phyloP scores from a whole-genome alignment of 1,284 basidiomycete species.

The Naganishia cerealis region DNA sequence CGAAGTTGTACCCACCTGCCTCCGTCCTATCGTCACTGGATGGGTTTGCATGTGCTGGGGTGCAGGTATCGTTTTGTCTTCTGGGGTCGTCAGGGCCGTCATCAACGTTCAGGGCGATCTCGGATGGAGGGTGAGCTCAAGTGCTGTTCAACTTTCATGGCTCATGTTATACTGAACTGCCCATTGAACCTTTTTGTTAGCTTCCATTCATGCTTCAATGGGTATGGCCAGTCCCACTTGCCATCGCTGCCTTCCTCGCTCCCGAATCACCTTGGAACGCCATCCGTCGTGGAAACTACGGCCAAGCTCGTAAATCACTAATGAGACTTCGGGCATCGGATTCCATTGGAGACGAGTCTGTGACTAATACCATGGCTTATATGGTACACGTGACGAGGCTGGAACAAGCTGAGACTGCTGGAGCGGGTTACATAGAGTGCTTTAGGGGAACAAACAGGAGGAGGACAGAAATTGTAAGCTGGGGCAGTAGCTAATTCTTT shows the following conservation, averaged over 20 bases:
- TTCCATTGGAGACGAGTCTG: constrained; percentile 34
- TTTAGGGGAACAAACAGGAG: constrained; percentile 53
- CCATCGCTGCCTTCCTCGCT: constrained; percentile 35
- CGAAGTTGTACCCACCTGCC: constrained; percentile 47
- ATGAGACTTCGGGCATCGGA: constrained; percentile 34
- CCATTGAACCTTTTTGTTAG: neutral
- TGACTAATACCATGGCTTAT: constrained; percentile 45
- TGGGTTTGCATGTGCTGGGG: constrained; percentile 51
- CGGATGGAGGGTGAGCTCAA: constrained; percentile 39
- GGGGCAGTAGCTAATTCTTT: neutral
- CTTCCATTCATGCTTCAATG: constrained; percentile 53
- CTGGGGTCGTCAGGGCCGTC: constrained; percentile 49
- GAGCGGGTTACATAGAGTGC: constrained; percentile 50
- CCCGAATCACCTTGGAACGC: constrained; percentile 47
- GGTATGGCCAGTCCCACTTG: constrained; percentile 41
- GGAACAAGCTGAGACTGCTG: constrained; percentile 46
- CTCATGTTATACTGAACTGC: neutral
- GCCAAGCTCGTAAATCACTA: constrained; percentile 39
- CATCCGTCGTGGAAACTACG: constrained; percentile 40
- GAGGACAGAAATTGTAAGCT: constrained; percentile 50
- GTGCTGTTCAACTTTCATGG: neutral
- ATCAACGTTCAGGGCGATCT: constrained; percentile 32
- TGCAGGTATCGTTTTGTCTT: constrained; percentile 51
- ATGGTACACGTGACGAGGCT: constrained; percentile 52
- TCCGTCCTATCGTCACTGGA: constrained; percentile 46